Evolutionary conservation across 371 early-diverging fungal genomes (phyloP), one percentile per base, ranked within the genome.

Genomic region (Mucor lusitanicus): DNA sequence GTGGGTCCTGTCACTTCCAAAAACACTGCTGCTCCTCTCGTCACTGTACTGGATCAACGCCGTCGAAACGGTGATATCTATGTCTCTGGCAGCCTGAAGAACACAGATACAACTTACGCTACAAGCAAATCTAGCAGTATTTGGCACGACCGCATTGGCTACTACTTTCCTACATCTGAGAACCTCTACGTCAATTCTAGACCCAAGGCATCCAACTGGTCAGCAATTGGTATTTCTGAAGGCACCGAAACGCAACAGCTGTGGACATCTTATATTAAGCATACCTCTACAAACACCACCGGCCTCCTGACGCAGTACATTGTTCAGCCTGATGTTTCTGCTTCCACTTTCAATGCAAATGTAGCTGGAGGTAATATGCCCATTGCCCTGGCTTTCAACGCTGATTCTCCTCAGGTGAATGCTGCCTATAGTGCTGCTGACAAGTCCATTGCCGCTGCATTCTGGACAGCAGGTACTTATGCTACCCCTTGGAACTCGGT

Each of bases 21-120:
- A 21, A 68, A 70, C 19, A 19, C 63, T 2, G 42, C 64, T 17
- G 58, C 70, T 11, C 63, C 61, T 12, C 32, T 76, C 0, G 60
- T 69, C n/a, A 73, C 79, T 19, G 74, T 76, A 0, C 68, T 78
- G 1, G 79, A 78, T 61, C 73, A 76, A 46, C 66, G 72, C 6
- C 66, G 61, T 8, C 63, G 73, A 3, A 69, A 74, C 39, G 71
- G 71, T 3, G 59, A 70, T 12, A 65, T 74, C 3, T 69, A 71
- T 42, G 50, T 77, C 15, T 21, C 68, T 12, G 67, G 74, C 9
- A 35, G 30, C 25, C 15, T 39, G 11, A 56, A 23, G 33, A 64
- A 69, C 6, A 61, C 59, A 15, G 58, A 58, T 33, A 71, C 56
- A 2, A 59, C 63, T 3, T 68, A 65, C 33, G 13, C 35, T 7